A percentile compares a stretch with the other conserved stretches of the same genome.
phyloP scores from a whole-genome alignment of 2,329 filamentous ascomycete genomes.

The Stemphylium vesicarium region DNA sequence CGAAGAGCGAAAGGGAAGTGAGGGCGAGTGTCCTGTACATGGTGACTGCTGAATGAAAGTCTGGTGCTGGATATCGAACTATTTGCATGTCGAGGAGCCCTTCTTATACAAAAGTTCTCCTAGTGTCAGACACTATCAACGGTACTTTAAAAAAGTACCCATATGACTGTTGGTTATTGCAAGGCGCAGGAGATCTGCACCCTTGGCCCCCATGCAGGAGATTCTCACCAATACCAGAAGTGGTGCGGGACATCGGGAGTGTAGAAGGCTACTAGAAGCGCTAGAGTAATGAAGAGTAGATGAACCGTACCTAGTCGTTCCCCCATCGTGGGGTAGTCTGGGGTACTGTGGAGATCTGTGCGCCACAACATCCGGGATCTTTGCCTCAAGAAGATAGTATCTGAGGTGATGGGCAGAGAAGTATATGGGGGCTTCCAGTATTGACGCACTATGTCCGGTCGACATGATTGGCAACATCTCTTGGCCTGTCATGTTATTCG shows the following conservation, averaged over 20 bases:
- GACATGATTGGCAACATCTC: constrained; percentile 18
- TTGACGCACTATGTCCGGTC: constrained; percentile 27
- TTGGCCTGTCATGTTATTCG: constrained; percentile 14
- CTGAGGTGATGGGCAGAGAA: constrained; percentile 22
- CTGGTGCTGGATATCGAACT: constrained; percentile 36
- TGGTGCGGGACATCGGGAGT: constrained; percentile 43
- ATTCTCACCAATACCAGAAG: constrained; percentile 34
- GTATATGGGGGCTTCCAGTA: constrained; percentile 17
- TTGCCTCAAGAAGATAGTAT: constrained; percentile 34
- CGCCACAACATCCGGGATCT: constrained; percentile 25
- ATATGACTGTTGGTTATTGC: constrained; percentile 28
- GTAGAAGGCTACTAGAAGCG: constrained; percentile 24
- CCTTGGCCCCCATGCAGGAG: constrained; percentile 8
- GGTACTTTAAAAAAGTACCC: constrained; percentile 22
- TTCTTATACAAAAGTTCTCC: constrained; percentile 37
- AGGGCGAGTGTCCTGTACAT: constrained; percentile 51
- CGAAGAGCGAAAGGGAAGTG: constrained; percentile 49
- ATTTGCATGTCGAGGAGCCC: constrained; percentile 8
- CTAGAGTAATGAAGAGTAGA: constrained; percentile 44
- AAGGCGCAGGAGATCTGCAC: constrained; percentile 25
- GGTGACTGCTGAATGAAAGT: constrained; percentile 38
- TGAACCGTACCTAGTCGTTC: constrained; percentile 31
- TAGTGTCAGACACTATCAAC: constrained; percentile 10
- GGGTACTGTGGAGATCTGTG: constrained; percentile 44
- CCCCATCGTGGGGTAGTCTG: constrained; percentile 41